These are phyloP conservation scores for Phytopythium helicoides DNA, from an alignment of 352 stramenopile genomes.

Conservation along the genomic window DNA sequence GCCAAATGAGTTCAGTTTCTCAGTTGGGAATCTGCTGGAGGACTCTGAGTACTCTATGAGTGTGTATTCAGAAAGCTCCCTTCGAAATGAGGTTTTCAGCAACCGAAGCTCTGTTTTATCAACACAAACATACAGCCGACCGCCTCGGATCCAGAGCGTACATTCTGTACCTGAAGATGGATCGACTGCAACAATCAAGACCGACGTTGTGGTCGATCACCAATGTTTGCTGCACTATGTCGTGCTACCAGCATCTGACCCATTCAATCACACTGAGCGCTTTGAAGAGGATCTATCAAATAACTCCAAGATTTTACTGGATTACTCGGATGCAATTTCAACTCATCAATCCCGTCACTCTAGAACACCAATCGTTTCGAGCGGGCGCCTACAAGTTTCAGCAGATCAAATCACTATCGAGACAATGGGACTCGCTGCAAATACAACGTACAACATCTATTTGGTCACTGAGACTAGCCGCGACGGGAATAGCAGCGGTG, in stretches of 20 bases:
- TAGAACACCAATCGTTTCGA: conserved; percentile 7
- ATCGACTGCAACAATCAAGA: conserved; percentile 29
- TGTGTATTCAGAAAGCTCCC: conserved; percentile 54
- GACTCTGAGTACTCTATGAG: conserved; percentile 38
- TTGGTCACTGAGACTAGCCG: conserved; percentile 46
- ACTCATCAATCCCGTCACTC: conserved; percentile 7
- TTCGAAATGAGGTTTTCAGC: conserved; percentile 57
- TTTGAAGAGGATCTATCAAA: not conserved
- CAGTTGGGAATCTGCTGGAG: conserved; percentile 52
- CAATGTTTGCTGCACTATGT: conserved; percentile 50
- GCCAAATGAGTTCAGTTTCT: conserved; percentile 30
- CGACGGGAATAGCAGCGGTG: conserved; percentile 34
- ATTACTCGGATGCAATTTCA: conserved; percentile 12
- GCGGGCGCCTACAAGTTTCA: not conserved
- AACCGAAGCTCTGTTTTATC: conserved; percentile 4
- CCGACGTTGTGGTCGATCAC: conserved; percentile 19
- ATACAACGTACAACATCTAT: conserved; percentile 56
- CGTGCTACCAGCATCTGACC: conserved; percentile 13
- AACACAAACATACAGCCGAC: conserved; percentile 44
- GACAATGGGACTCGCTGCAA: conserved; percentile 28
- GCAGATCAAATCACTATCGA: conserved; percentile 12
- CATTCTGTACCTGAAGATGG: conserved; percentile 23
- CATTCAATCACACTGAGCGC: not conserved
- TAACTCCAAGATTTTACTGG: conserved; percentile 14
- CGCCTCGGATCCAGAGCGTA: conserved; percentile 24